Percentiles rank a stretch among this genome's conserved stretches.
Conservation (phyloP, 257 asterid species). For the Mentha longifolia region DNA sequence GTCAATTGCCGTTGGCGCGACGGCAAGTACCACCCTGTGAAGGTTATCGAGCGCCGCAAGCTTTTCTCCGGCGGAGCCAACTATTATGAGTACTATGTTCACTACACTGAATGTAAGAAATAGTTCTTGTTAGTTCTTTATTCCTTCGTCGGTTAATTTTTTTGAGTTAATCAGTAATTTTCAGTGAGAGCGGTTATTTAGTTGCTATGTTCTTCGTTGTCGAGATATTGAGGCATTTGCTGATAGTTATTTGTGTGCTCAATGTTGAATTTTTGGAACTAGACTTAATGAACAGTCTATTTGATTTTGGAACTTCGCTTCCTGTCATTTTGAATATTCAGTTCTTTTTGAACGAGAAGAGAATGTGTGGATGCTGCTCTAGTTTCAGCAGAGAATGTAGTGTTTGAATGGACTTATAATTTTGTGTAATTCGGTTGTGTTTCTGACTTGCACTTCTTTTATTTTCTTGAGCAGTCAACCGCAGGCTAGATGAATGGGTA, state of each 20-base stretch:
- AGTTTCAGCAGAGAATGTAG: slow-evolving; percentile 16
- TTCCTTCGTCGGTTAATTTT: too few relatives aligned
- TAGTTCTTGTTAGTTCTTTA: neutral
- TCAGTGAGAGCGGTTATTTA: too few relatives aligned
- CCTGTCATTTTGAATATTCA: neutral
- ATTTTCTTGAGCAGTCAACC: slow-evolving; percentile 59
- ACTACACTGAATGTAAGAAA: slow-evolving; percentile 88
- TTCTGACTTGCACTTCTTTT: slow-evolving; percentile 16
- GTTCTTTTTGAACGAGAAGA: slow-evolving; percentile 12
- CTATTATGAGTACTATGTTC: slow-evolving; percentile 93
- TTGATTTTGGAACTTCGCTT: slow-evolving; percentile 13
- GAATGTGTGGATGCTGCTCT: slow-evolving; percentile 16
- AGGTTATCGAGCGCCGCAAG: slow-evolving; percentile 93
- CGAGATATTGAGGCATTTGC: neutral
- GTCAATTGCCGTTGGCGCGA: slow-evolving; percentile 97
- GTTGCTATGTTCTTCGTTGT: too few relatives aligned
- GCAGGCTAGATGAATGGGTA: slow-evolving; percentile 94
- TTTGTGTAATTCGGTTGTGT: neutral
- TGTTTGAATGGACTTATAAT: slow-evolving; percentile 13
- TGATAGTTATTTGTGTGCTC: slow-evolving; percentile 6
- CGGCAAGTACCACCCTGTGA: slow-evolving; percentile 81
- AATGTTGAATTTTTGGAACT: slow-evolving; percentile 17
- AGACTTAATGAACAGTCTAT: slow-evolving; percentile 9
- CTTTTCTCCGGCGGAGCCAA: slow-evolving; percentile 51
- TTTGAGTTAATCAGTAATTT: too few relatives aligned